Evolutionary conservation across 1,284 basidiomycete genomes (phyloP), one percentile per base, ranked within the genome.

Genomic region (Porodaedalea pini): DNA sequence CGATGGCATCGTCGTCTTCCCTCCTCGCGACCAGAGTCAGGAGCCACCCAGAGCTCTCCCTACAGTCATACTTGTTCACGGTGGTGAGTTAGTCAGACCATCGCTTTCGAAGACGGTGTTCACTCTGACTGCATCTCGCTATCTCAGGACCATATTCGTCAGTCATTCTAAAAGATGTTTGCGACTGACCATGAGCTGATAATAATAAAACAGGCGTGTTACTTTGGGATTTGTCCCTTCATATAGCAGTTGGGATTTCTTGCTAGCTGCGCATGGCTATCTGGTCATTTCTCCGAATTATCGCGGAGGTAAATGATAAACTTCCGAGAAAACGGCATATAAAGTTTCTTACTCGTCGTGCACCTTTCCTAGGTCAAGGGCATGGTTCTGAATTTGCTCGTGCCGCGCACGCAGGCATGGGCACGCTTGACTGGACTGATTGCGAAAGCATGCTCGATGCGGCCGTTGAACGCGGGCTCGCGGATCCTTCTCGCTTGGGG

Each of bases 351-450:
- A 25, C 17, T 39, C 19, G 17, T 47, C 21, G 17, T 48, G 23
- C 15, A 15, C 25, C 21, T 39, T 19, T 11, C 7, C 11, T 29
- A 63, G 63, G 62, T 21, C 56, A 58, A 32, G 63, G 63, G 1
- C 39, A 54, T 23, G 63, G 63, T 6, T 53, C 56, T 17, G 29
- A 36, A 11, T 64, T 64, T 23, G 63, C 60, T 7, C 51, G 56
- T 8, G 48, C 60, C 2, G 60, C 58, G 25, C 47, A 60, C n/a
- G 48, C 54, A 17, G 54, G 58, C 10, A 56, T 61, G 45, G 61
- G 63, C n/a, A 62, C 62, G 4, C 32, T 59, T 11, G 63, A 63
- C 41, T 64, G 63, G 63, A 54, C 59, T 19, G 63, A 64, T 39
- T 61, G 59, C 39, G 53, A 59, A 29, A 54, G 57, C 21, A 60